A percentile compares a stretch with the other conserved stretches of the same genome.
Conservation (phyloP, 1,284 basidiomycete species). For the Peniophora sp. region DNA sequence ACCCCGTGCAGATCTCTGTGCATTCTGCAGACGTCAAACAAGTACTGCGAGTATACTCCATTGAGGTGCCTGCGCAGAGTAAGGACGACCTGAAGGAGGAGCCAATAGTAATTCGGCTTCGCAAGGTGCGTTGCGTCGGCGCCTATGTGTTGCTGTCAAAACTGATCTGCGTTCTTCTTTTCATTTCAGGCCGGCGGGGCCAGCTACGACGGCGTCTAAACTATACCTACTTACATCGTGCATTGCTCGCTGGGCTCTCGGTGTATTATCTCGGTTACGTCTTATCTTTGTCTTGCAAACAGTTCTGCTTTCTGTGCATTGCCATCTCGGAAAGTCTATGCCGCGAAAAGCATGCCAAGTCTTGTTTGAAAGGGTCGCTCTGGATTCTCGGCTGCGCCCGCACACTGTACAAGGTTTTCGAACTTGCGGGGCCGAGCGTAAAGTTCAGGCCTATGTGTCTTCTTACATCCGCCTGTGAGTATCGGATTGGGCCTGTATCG, state of each 20-base stretch:
- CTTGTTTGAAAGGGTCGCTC: too few relatives aligned
- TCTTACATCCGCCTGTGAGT: too few relatives aligned
- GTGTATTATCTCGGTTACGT: background rate
- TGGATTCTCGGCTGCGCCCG: too few relatives aligned
- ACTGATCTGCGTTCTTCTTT: background rate
- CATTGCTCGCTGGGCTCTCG: slow-evolving; percentile 1
- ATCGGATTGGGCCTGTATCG: too few relatives aligned
- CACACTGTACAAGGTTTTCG: too few relatives aligned
- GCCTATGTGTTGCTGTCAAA: slow-evolving; percentile 6
- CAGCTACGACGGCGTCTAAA: slow-evolving; percentile 72
- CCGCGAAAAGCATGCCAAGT: too few relatives aligned
- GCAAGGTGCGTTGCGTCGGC: slow-evolving; percentile 49
- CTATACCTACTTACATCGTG: background rate
- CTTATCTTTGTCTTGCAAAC: background rate
- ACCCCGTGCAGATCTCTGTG: slow-evolving; percentile 68
- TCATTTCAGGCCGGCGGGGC: slow-evolving; percentile 63
- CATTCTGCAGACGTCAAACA: slow-evolving; percentile 81
- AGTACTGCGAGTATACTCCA: slow-evolving; percentile 71
- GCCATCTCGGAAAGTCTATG: too few relatives aligned
- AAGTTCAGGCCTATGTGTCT: too few relatives aligned
- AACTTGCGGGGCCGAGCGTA: too few relatives aligned
- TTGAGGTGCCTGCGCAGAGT: slow-evolving; percentile 79
- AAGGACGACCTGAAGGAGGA: slow-evolving; percentile 80
- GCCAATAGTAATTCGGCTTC: slow-evolving; percentile 60
- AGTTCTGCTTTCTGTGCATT: too few relatives aligned